These are phyloP conservation scores for Amphirosellinia nigrospora DNA, from an alignment of 495 filamentous ascomycete species.

Conservation along the genomic window DNA sequence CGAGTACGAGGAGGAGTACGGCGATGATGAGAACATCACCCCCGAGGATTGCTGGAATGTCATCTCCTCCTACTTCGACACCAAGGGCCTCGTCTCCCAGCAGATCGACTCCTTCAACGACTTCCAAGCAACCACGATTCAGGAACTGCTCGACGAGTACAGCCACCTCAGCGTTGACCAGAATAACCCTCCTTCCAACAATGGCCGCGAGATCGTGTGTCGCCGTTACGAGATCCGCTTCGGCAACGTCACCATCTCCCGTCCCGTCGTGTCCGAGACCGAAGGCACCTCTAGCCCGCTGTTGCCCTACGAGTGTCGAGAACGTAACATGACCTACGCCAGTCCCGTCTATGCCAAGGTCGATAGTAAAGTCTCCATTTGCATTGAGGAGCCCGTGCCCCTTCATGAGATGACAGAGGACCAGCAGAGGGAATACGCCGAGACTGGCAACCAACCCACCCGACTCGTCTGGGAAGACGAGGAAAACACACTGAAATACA, in stretches of 20 bases:
- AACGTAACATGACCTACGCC: conserved; percentile 94
- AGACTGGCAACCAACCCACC: conserved; percentile 57
- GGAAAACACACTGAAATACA: conserved; percentile 46
- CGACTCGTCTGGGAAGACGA: conserved; percentile 66
- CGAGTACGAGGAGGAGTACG: conserved; percentile 52
- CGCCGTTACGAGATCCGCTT: conserved; percentile 94
- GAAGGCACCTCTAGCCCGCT: conserved; percentile 84
- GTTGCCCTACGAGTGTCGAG: conserved; percentile 88
- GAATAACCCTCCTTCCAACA: conserved; percentile 71
- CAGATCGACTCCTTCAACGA: conserved; percentile 99
- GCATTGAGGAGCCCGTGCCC: conserved; percentile 72
- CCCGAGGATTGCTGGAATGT: conserved; percentile 98
- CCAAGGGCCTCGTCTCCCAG: conserved; percentile 94
- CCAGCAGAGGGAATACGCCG: conserved; percentile 55
- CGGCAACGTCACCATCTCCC: conserved; percentile 79
- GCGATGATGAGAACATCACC: conserved; percentile 76
- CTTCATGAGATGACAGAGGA: conserved; percentile 68
- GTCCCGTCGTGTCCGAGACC: conserved; percentile 87
- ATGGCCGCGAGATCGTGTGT: conserved; percentile 77
- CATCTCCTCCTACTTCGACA: conserved; percentile 94
- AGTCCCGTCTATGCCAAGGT: conserved; percentile 88
- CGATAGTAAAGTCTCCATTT: conserved; percentile 77
- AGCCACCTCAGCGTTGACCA: conserved; percentile 87
- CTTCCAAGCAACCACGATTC: conserved; percentile 89
- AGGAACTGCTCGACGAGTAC: conserved; percentile 89